A percentile compares a stretch with the other conserved stretches of the same genome.
Conservation (phyloP, 345 rosid species). For the Corchorus capsularis region DNA sequence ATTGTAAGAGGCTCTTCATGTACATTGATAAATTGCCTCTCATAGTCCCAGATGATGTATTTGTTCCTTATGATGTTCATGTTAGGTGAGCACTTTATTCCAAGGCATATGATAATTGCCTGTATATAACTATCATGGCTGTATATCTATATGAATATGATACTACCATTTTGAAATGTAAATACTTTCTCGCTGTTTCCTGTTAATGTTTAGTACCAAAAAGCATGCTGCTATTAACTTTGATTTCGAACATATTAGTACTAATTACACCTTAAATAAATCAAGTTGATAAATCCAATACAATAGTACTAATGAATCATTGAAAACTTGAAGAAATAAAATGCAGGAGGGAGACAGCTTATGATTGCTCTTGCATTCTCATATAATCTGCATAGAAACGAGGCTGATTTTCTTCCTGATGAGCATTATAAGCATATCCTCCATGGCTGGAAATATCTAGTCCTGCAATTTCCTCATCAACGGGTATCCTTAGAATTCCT, state of each 20-base stretch:
- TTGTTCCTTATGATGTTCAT: slow-evolving; percentile 47
- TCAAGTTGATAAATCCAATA: too few relatives aligned
- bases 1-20: slow-evolving; percentile 54
- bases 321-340: background rate
- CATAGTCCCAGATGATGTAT: slow-evolving; percentile 51
- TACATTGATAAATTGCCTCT: slow-evolving; percentile 73
- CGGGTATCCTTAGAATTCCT: slow-evolving; percentile 43
- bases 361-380: slow-evolving; percentile 33
- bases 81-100: slow-evolving; percentile 37
- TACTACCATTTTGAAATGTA: slow-evolving; percentile 17
- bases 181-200: slow-evolving; percentile 3
- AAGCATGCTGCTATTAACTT: too few relatives aligned
- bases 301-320: background rate
- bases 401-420: slow-evolving; percentile 39
- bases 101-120: background rate
- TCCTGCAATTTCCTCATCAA: slow-evolving; percentile 57
- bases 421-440: slow-evolving; percentile 49
- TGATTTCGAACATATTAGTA: too few relatives aligned
- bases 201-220: too few relatives aligned
- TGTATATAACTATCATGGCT: slow-evolving; percentile 14
- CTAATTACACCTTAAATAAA: too few relatives aligned
- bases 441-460: slow-evolving; percentile 65
- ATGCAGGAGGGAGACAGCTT: background rate
- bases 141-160: slow-evolving; percentile 8
- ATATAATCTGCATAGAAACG: slow-evolving; percentile 38